phyloP scores from a whole-genome alignment of 2,329 filamentous ascomycete genomes.

The Ramichloridium luteum region DNA sequence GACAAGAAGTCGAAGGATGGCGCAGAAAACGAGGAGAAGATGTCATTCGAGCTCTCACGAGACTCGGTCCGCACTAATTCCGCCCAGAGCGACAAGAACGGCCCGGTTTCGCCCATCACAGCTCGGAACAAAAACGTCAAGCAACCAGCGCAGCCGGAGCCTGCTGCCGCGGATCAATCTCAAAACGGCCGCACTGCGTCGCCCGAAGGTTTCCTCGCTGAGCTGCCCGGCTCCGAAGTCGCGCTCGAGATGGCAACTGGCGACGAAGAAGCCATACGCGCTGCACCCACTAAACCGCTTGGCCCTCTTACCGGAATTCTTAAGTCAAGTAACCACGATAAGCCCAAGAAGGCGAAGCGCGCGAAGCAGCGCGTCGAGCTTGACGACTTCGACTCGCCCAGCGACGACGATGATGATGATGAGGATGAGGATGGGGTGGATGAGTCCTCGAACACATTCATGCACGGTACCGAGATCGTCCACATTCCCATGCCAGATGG shows the following conservation, averaged over 20 bases:
- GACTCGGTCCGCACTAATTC: conserved; percentile 8
- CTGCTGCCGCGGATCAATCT: neutral
- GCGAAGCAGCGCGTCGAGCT: conserved; percentile 53
- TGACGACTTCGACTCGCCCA: conserved; percentile 55
- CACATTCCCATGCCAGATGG: conserved; percentile 22
- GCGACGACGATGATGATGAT: conserved; percentile 20
- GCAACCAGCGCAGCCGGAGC: conserved; percentile 15
- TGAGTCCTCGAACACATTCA: conserved; percentile 41
- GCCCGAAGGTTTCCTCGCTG: conserved; percentile 20
- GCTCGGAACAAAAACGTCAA: conserved; percentile 2
- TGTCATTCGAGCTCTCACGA: conserved; percentile 17
- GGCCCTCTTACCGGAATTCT: conserved; percentile 33
- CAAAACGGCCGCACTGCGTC: conserved; percentile 3
- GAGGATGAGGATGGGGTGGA: conserved; percentile 32
- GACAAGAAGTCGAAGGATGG: conserved; percentile 46
- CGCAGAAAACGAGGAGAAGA: conserved; percentile 20
- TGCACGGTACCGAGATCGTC: conserved; percentile 27
- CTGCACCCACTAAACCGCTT: conserved; percentile 13
- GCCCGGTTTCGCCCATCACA: too few species aligned
- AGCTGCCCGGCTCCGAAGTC: conserved; percentile 27
- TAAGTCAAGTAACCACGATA: conserved; percentile 30
- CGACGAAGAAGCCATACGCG: conserved; percentile 28
- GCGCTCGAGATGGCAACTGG: conserved; percentile 31
- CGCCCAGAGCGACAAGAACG: conserved; percentile 1
- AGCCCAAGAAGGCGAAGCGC: conserved; percentile 44